phyloP scores from a whole-genome alignment of 768 basidiomycete genomes.

The Calvatia gigantea region DNA sequence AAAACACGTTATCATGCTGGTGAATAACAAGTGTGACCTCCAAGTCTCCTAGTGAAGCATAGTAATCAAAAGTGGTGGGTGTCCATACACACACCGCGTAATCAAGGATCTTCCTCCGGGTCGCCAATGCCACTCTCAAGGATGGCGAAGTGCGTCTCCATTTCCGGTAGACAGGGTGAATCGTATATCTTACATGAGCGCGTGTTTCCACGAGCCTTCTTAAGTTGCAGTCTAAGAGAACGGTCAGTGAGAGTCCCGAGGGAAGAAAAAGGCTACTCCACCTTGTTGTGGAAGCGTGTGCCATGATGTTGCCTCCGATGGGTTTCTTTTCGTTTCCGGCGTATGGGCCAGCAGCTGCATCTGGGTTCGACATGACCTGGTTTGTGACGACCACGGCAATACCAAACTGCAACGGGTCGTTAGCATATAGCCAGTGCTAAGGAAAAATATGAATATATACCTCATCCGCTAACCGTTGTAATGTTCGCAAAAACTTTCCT shows the following conservation, averaged over 20 bases:
- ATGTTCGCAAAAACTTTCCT: conserved; percentile 89
- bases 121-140: conserved; percentile 89
- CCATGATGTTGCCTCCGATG: conserved; percentile 98
- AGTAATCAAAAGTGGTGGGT: conserved; percentile 6
- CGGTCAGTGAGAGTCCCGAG: conserved; percentile 5
- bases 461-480: conserved; percentile 95
- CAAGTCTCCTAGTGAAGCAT: conserved; percentile 3
- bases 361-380: conserved; percentile 99
- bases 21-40: not conserved
- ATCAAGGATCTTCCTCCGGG: conserved; percentile 80
- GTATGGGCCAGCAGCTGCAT: conserved; percentile 87
- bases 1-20: conserved; percentile 1
- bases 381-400: conserved; percentile 97
- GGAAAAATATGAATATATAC: conserved; percentile 37
- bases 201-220: conserved; percentile 88
- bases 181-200: conserved; percentile 97
- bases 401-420: conserved; percentile 64
- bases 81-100: not conserved
- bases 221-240: conserved; percentile 70
- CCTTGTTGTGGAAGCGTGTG: conserved; percentile 98
- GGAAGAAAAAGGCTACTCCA: conserved; percentile 26
- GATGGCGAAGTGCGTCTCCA: conserved; percentile 94
- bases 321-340: conserved; percentile 95
- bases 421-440: conserved; percentile 16
- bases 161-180: conserved; percentile 95